Evolutionary conservation across 305 asterid species (phyloP).

Genomic region (Rubia tinctorum): DNA sequence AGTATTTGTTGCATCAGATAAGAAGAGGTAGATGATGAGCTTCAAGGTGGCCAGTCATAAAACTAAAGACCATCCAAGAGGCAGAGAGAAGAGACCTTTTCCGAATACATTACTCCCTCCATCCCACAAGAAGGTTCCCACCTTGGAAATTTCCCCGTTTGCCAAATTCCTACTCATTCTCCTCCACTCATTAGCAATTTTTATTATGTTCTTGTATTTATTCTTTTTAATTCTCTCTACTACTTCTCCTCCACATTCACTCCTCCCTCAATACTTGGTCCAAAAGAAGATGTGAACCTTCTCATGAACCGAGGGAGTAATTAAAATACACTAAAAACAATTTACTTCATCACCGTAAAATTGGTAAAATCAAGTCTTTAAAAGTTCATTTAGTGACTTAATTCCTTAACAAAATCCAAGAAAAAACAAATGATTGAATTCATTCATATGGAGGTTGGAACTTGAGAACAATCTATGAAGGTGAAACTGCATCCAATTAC

Average conservation of each 20-base stretch:
- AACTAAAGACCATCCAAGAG: neutral
- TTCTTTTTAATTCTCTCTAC: neutral
- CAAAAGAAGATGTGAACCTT: neutral
- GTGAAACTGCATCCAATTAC: neutral
- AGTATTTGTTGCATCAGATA: neutral
- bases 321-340: neutral
- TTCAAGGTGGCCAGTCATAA: neutral
- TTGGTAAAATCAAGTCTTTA: neutral
- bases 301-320: neutral
- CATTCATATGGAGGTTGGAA: neutral
- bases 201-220: neutral
- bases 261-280: neutral
- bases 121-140: neutral
- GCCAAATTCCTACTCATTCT: neutral
- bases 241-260: neutral
- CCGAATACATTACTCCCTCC: neutral
- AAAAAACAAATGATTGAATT: neutral
- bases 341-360: neutral
- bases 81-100: neutral
- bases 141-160: neutral
- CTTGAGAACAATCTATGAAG: neutral
- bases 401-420: neutral
- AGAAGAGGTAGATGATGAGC: neutral
- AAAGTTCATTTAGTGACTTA: constrained; percentile 5
- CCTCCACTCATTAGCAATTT: neutral